These are phyloP conservation scores for Mucor sp. DNA, from an alignment of 371 early-diverging fungal species.

Conservation along the genomic window DNA sequence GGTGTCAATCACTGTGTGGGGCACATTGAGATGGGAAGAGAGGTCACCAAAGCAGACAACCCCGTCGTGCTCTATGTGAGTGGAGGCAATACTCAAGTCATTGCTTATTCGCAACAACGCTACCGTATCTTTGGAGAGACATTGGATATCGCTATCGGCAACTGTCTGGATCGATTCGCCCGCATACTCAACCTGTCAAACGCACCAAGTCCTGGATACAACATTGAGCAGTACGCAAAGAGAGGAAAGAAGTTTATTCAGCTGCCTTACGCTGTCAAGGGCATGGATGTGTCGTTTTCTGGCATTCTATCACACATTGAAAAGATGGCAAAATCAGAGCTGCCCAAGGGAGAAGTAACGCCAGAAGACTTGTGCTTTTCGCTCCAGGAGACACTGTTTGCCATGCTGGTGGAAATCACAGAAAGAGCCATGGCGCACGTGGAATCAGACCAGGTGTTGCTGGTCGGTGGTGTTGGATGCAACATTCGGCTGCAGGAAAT, in stretches of 20 bases:
- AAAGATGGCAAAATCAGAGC: constrained; percentile 68
- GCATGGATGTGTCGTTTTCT: constrained; percentile 99
- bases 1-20: constrained; percentile 99
- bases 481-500: constrained; percentile 97
- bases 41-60: constrained; percentile 95
- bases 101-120: constrained; percentile 92
- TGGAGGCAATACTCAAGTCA: constrained; percentile 99
- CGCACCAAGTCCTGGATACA: constrained; percentile 98
- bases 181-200: constrained; percentile 93
- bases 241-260: constrained; percentile 88
- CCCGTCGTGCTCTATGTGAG: constrained; percentile 99
- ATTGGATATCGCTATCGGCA: constrained; percentile 99
- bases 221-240: constrained; percentile 97
- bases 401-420: constrained; percentile 99
- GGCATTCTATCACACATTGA: constrained; percentile 96
- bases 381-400: constrained; percentile 98
- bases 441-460: constrained; percentile 90
- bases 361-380: constrained; percentile 97
- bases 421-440: constrained; percentile 99
- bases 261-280: constrained; percentile 98
- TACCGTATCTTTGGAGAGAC: constrained; percentile 99
- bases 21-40: constrained; percentile 99
- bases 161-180: constrained; percentile 98
- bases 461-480: constrained; percentile 99
- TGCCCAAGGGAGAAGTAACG: constrained; percentile 62